phyloP scores from a whole-genome alignment of 2,329 filamentous ascomycete genomes.

The Nemania diffusa region DNA sequence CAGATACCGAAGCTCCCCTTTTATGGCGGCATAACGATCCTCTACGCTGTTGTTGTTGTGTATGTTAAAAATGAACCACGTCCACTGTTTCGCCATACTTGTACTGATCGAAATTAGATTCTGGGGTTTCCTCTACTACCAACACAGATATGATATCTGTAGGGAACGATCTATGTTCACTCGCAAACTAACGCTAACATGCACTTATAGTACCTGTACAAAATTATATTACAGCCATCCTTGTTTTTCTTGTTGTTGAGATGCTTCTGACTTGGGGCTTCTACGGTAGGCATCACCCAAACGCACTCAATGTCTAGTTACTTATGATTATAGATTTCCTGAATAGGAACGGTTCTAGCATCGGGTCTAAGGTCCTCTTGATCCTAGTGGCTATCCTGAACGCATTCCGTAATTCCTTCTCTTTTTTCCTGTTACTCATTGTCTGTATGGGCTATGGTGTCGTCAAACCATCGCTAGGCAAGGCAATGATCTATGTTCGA shows the following conservation, averaged over 20 bases:
- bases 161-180: slow-evolving; percentile 48
- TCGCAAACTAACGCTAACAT: slow-evolving; percentile 43
- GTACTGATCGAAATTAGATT: slow-evolving; percentile 61
- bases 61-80: slow-evolving; percentile 53
- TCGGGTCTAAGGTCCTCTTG: slow-evolving; percentile 85
- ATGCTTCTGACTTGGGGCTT: slow-evolving; percentile 99
- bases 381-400: slow-evolving; percentile 93
- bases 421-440: slow-evolving; percentile 96
- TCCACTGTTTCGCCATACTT: slow-evolving; percentile 30
- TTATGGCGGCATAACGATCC: slow-evolving; percentile 92
- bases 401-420: slow-evolving; percentile 94
- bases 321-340: slow-evolving; percentile 77
- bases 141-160: slow-evolving; percentile 92
- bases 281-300: slow-evolving; percentile 70
- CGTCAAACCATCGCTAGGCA: slow-evolving; percentile 90
- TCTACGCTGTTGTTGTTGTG: slow-evolving; percentile 86
- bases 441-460: slow-evolving; percentile 99
- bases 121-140: slow-evolving; percentile 96
- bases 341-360: slow-evolving; percentile 87
- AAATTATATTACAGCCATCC: slow-evolving; percentile 98
- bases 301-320: background rate
- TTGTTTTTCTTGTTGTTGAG: slow-evolving; percentile 92
- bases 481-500: slow-evolving; percentile 93
- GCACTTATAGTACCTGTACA: slow-evolving; percentile 81
- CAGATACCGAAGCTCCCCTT: slow-evolving; percentile 98